Percentiles rank a stretch among this genome's conserved stretches.
These are phyloP conservation scores for Irpex sp. DNA, from an alignment of 1,284 basidiomycete genomes.

Conservation along the genomic window DNA sequence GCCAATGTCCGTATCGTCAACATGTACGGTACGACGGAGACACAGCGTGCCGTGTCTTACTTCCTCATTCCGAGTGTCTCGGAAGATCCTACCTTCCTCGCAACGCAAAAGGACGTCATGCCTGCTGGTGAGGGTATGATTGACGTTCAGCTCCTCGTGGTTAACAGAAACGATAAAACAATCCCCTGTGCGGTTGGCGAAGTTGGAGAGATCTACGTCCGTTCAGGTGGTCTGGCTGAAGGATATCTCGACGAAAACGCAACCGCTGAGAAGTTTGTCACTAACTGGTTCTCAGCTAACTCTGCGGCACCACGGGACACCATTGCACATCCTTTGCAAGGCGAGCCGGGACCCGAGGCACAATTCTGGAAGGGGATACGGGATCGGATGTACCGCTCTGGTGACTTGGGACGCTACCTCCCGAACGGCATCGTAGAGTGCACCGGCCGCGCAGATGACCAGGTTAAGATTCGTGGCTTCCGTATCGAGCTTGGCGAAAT, in stretches of 20 bases:
- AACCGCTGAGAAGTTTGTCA: slow-evolving; percentile 87
- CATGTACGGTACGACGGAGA: slow-evolving; percentile 99
- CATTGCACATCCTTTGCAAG: slow-evolving; percentile 53
- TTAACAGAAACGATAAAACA: slow-evolving; percentile 88
- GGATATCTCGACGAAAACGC: slow-evolving; percentile 88
- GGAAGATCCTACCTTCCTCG: slow-evolving; percentile 84
- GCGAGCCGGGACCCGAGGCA: slow-evolving; percentile 63
- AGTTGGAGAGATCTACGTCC: slow-evolving; percentile 98
- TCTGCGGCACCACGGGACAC: slow-evolving; percentile 59
- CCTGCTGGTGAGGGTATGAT: slow-evolving; percentile 98
- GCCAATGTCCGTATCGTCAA: slow-evolving; percentile 94
- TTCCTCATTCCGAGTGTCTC: slow-evolving; percentile 89
- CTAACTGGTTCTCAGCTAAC: slow-evolving; percentile 81
- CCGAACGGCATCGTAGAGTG: slow-evolving; percentile 96
- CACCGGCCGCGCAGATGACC: slow-evolving; percentile 96
- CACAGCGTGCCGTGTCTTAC: slow-evolving; percentile 97
- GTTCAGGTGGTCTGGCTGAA: slow-evolving; percentile 93
- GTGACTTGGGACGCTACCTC: slow-evolving; percentile 92
- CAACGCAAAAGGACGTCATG: slow-evolving; percentile 97
- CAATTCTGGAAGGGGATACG: slow-evolving; percentile 94
- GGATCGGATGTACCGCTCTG: slow-evolving; percentile 97
- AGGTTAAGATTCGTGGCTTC: slow-evolving; percentile 99
- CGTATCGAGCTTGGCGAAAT: slow-evolving; percentile 98
- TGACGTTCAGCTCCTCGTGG: slow-evolving; percentile 95
- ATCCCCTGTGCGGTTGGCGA: slow-evolving; percentile 94